Conservation (phyloP, 2,329 filamentous ascomycete species). For the Zasmidium citrigriseum region DNA sequence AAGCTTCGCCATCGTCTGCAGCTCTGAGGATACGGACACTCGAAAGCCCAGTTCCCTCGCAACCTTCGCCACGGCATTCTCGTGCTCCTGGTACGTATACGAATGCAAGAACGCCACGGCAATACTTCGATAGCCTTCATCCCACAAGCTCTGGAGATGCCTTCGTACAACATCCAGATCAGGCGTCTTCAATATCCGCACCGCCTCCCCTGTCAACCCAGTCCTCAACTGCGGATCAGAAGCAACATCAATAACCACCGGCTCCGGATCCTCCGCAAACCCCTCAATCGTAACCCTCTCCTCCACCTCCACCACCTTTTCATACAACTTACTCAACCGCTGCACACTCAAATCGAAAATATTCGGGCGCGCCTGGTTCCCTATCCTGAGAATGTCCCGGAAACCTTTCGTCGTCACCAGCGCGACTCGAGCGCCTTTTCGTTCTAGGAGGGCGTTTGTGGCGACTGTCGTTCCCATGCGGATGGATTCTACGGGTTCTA, state of each 20-base stretch:
- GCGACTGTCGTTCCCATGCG: slow-evolving; percentile 70
- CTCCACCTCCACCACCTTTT: slow-evolving; percentile 77
- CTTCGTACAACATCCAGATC: slow-evolving; percentile 43
- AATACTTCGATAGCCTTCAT: slow-evolving; percentile 71
- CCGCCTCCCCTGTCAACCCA: slow-evolving; percentile 32
- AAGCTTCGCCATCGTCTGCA: slow-evolving; percentile 68
- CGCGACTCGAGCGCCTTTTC: slow-evolving; percentile 83
- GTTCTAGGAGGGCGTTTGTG: slow-evolving; percentile 82
- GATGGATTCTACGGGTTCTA: slow-evolving; percentile 22
- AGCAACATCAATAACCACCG: slow-evolving; percentile 27
- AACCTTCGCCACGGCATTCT: slow-evolving; percentile 70
- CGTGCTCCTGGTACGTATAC: slow-evolving; percentile 80
- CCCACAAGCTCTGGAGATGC: slow-evolving; percentile 61
- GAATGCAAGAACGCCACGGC: slow-evolving; percentile 87
- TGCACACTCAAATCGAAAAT: slow-evolving; percentile 86
- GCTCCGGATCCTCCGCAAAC: slow-evolving; percentile 60
- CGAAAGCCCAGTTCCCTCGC: slow-evolving; percentile 83
- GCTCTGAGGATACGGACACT: slow-evolving; percentile 61
- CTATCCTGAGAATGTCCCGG: slow-evolving; percentile 79
- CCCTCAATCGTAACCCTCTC: slow-evolving; percentile 87
- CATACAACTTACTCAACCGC: slow-evolving; percentile 81
- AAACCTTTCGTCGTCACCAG: slow-evolving; percentile 86
- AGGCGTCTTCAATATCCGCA: slow-evolving; percentile 29
- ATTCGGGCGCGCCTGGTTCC: slow-evolving; percentile 83
- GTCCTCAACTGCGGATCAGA: slow-evolving; percentile 18